These are phyloP conservation scores for Lotmaria passim DNA, from an alignment of 208 protist species.

Conservation along the genomic window DNA sequence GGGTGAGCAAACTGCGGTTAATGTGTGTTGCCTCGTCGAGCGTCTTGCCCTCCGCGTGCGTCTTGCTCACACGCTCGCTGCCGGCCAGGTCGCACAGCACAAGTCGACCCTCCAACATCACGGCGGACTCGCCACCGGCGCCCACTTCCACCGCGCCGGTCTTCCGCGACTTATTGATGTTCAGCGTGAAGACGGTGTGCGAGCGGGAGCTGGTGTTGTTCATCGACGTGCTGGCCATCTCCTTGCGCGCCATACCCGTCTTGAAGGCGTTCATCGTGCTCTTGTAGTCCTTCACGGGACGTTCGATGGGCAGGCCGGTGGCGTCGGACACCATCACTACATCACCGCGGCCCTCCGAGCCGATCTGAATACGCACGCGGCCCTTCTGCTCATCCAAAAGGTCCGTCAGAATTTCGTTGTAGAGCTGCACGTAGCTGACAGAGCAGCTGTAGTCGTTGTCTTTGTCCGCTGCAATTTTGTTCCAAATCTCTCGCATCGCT, in stretches of 20 bases:
- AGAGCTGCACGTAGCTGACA: slow-evolving; percentile 90
- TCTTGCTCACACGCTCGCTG: slow-evolving; percentile 94
- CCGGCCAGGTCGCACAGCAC: slow-evolving; percentile 98
- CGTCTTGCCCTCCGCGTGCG: slow-evolving; percentile 91
- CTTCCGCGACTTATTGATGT: slow-evolving; percentile 81
- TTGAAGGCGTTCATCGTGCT: slow-evolving; percentile 80
- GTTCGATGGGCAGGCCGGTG: slow-evolving; percentile 65
- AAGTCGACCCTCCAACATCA: slow-evolving; percentile 83
- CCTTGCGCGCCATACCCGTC: slow-evolving; percentile 78
- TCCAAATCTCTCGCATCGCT: slow-evolving; percentile 73
- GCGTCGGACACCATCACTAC: slow-evolving; percentile 77
- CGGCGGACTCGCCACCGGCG: slow-evolving; percentile 20
- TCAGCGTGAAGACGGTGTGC: slow-evolving; percentile 94
- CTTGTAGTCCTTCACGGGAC: slow-evolving; percentile 68
- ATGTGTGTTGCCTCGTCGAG: slow-evolving; percentile 96
- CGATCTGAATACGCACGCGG: slow-evolving; percentile 81
- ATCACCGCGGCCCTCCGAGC: slow-evolving; percentile 76
- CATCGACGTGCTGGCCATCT: slow-evolving; percentile 93
- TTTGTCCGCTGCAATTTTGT: slow-evolving; percentile 61
- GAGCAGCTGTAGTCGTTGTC: slow-evolving; percentile 80
- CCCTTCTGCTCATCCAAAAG: slow-evolving; percentile 76
- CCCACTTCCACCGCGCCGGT: slow-evolving; percentile 38
- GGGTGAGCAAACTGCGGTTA: slow-evolving; percentile 95
- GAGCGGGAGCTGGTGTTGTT: slow-evolving; percentile 90
- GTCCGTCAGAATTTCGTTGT: slow-evolving; percentile 91